Evolutionary conservation across 177 flowering plant species (phyloP), one percentile per base, ranked within the genome.

Genomic region (Vitis hybrid): DNA sequence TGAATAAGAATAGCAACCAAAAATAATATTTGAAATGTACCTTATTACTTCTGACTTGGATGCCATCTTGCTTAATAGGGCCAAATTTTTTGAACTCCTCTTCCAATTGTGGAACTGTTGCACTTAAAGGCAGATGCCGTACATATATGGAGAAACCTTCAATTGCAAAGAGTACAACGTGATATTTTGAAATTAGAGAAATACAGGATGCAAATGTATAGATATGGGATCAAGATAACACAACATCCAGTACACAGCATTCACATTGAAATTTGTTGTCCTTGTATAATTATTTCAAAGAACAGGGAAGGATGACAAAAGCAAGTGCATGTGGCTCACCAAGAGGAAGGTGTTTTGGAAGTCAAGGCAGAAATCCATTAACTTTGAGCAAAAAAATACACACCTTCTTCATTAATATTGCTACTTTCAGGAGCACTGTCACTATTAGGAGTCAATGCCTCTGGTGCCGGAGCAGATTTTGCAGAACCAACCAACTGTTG

Each of bases 1-100:
- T 15, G 9, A 60, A 52, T 68, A 4, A 22, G 38, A 33, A 57
- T 31, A 33, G n/a, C n/a, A 11, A 50, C 33, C 4, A 44, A 28
- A 28, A 28, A 33, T 44, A 22, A 55, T 9, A 14, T 64, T 24
- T 38, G 24, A 63, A 72, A n/a, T 20, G 52, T 6, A 72, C 79
- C 79, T 72, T 76, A 56, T 28, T 67, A 71, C 76, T 76, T 65
- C 79, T 51, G 58, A 76, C 79, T 76, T 72, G 79, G 31, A 76
- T 65, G 52, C 79, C 79, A 12, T 54, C 66, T 19, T 15, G 68
- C 66, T 76, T 76, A 64, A 76, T 76, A 18, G 66, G 72, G 59
- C 79, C 79, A 68, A 76, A 76, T 24, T 19, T 67, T 67, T 68
- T 71, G 53, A 76, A 76, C 52, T 9, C 79, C 49, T 76, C 79